Evolutionary conservation across 495 filamentous ascomycete species (phyloP).

Genomic region (Xylaria nigripes): DNA sequence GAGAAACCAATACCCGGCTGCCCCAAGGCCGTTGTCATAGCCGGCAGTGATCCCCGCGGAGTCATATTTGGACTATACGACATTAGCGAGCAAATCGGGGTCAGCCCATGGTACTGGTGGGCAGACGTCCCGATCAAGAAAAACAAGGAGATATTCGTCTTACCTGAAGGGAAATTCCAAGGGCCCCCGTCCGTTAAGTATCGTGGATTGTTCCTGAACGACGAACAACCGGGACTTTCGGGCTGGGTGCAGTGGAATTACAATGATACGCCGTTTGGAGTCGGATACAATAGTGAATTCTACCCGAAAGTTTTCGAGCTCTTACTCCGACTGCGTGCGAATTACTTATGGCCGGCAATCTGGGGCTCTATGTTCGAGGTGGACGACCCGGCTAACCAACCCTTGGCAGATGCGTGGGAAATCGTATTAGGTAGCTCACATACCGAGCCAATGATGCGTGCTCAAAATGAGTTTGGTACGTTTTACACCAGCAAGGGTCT

Average conservation of each 20-base stretch:
- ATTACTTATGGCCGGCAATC: slow-evolving; percentile 67
- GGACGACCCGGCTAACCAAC: slow-evolving; percentile 60
- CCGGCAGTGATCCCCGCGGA: slow-evolving; percentile 59
- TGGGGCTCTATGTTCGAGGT: slow-evolving; percentile 65
- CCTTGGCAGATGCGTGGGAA: slow-evolving; percentile 61
- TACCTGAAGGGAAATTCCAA: slow-evolving; percentile 46
- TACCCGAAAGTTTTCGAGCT: slow-evolving; percentile 66
- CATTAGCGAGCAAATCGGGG: slow-evolving; percentile 67
- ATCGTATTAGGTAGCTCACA: slow-evolving; percentile 66
- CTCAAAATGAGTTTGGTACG: slow-evolving; percentile 59
- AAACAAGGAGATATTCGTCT: slow-evolving; percentile 44
- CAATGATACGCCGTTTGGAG: slow-evolving; percentile 42
- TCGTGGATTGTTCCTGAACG: slow-evolving; percentile 72
- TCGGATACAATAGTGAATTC: slow-evolving; percentile 55
- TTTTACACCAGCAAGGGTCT: slow-evolving; percentile 37
- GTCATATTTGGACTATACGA: slow-evolving; percentile 69
- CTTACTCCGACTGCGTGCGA: slow-evolving; percentile 58
- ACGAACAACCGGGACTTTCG: slow-evolving; percentile 64
- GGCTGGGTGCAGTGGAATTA: slow-evolving; percentile 54
- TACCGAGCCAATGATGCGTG: slow-evolving; percentile 66
- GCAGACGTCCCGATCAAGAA: slow-evolving; percentile 56
- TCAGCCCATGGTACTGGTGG: slow-evolving; percentile 72
- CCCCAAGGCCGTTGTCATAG: slow-evolving; percentile 56
- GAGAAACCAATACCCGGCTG: slow-evolving; percentile 50
- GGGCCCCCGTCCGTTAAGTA: slow-evolving; percentile 61